Conservation (phyloP, 257 asterid species). For the Scutellaria minor region DNA sequence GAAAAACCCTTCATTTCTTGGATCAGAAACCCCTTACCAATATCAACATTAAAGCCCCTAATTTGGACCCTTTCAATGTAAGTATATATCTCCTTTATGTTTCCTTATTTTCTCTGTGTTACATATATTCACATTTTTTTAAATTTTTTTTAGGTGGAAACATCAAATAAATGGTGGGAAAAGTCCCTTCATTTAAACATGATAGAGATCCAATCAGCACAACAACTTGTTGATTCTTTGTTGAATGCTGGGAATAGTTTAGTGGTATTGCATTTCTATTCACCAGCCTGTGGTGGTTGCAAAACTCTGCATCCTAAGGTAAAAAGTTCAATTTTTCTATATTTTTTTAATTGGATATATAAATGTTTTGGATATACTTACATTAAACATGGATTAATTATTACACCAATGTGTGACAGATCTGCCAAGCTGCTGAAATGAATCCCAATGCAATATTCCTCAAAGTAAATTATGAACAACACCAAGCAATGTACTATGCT, state of each 20-base stretch:
- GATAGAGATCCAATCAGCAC: conserved; percentile 79
- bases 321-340: background rate
- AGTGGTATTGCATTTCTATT: conserved; percentile 73
- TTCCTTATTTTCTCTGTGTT: background rate
- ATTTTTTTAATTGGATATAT: background rate
- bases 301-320: conserved; percentile 91
- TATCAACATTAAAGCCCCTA: conserved; percentile 43
- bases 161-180: conserved; percentile 86
- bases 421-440: conserved; percentile 82
- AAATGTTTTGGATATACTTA: background rate
- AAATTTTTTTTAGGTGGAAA: conserved; percentile 55
- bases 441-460: conserved; percentile 72
- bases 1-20: conserved; percentile 45
- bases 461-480: conserved; percentile 72
- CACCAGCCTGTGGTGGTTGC: conserved; percentile 97
- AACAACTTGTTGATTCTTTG: conserved; percentile 64
- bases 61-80: conserved; percentile 52
- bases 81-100: conserved; percentile 17
- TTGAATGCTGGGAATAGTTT: conserved; percentile 72
- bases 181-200: conserved; percentile 67
- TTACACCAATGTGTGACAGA: conserved; percentile 45
- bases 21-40: conserved; percentile 31
- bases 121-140: background rate
- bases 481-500: conserved; percentile 64
- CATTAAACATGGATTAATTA: background rate